Base-by-base conservation (phyloP, 2,329 filamentous ascomycete species). In the Metarhizium anisopliae region DNA sequence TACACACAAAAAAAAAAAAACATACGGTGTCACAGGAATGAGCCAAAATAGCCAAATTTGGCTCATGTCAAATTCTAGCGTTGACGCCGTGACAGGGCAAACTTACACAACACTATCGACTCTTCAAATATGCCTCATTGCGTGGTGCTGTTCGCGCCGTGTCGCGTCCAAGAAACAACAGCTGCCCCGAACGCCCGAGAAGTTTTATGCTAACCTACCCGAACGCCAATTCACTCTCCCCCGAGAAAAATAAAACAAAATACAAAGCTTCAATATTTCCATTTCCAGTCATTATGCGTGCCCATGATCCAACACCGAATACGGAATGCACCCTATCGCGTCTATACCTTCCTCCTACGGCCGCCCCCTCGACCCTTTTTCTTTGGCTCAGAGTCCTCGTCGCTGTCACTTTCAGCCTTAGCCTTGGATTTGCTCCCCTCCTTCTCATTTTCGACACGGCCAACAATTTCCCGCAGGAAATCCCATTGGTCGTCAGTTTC, bases 401-500 rank as follows among this genome's bases (percentile, higher is more conserved):
- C 77, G 56, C 72, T 80, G 36, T 79, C 79, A 59, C 73, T 80
- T 61, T 82, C 80, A 2, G 68, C 70, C 66, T 81, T 80, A 53
- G 69, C 71, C 55, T 72, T 74, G 29, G 71, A 66, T 55, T 65
- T 69, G 55, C 63, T 63, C 4, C 69, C 69, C 58, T 72, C 70
- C 66, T 81, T 82, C 63, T 84, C 80, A 40, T 77, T 77, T 60
- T 81, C 87, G 0, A 96, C 86, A 68, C 93, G 93, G 64, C 85
- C 81, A 53, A 96, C 92, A 64, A 96, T 96, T 53, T 97, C 92
- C 58, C 84, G 80, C 59, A 99, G 74, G 64, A 97, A 99, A 72
- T 99, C 94, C 75, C 95, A 93, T 68, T 96, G 90, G 61, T 94
- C 90, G 67, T 95, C 90, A 30, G 85, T 86, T 68, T 88, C 83